A percentile compares a stretch with the other conserved stretches of the same genome.
Evolutionary conservation across 1,139 yeast species (phyloP).

Genomic region (Lodderomyces parapsilosis): DNA sequence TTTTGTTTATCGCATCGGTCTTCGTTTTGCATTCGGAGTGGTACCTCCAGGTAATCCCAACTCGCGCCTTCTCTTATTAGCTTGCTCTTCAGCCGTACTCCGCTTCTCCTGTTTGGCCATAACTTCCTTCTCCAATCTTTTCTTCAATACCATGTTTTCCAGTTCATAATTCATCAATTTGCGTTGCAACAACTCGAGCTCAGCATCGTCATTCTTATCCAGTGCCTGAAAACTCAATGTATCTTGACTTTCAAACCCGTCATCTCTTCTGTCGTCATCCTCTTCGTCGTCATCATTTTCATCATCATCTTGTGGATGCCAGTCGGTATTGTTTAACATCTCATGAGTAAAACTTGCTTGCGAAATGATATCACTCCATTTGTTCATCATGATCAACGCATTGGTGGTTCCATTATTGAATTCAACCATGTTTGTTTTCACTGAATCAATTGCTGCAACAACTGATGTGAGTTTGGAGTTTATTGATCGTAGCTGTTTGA

Average conservation of each 20-base stretch:
- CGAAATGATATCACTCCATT: slow-evolving; percentile 47
- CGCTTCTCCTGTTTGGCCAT: slow-evolving; percentile 20
- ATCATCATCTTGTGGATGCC: slow-evolving; percentile 29
- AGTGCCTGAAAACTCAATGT: not conserved
- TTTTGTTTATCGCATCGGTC: not conserved
- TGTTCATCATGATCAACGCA: slow-evolving; percentile 39
- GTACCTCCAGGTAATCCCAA: slow-evolving; percentile 20
- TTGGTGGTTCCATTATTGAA: slow-evolving; percentile 33
- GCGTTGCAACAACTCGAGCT: slow-evolving; percentile 25
- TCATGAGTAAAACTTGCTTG: slow-evolving; percentile 46
- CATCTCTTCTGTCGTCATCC: slow-evolving; percentile 24
- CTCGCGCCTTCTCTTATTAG: slow-evolving; percentile 23
- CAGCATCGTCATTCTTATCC: slow-evolving; percentile 15
- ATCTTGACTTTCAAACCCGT: slow-evolving; percentile 13
- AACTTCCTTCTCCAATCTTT: slow-evolving; percentile 23
- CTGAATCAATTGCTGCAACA: slow-evolving; percentile 26
- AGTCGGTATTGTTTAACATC: slow-evolving; percentile 30
- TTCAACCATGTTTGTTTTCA: slow-evolving; percentile 29
- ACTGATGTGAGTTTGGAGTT: slow-evolving; percentile 32
- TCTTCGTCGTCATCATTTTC: slow-evolving; percentile 18
- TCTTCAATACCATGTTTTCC: slow-evolving; percentile 29
- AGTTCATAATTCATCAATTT: slow-evolving; percentile 26
- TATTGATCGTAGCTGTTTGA: slow-evolving; percentile 32
- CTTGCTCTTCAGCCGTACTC: slow-evolving; percentile 16
- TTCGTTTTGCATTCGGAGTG: not conserved